These are phyloP conservation scores for Rutstroemia sp. DNA, from an alignment of 2,329 filamentous ascomycete genomes.

Conservation along the genomic window DNA sequence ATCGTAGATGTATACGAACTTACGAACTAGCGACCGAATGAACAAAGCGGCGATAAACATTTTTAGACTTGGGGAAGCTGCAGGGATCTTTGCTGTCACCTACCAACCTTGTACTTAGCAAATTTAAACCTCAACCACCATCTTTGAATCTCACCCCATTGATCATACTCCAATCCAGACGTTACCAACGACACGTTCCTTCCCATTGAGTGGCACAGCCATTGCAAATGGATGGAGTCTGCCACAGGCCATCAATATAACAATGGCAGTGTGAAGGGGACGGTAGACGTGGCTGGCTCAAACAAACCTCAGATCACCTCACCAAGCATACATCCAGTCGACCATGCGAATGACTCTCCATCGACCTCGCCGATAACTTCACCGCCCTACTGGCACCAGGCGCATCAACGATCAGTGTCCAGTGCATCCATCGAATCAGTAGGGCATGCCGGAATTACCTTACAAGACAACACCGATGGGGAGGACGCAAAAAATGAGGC, in stretches of 20 bases:
- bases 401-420: slow-evolving; percentile 30
- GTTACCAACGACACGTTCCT: not conserved
- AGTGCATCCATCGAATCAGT: slow-evolving; percentile 41
- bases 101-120: not conserved
- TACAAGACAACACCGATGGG: slow-evolving; percentile 46
- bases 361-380: slow-evolving; percentile 27
- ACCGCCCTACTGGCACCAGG: slow-evolving; percentile 35
- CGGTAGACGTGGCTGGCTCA: slow-evolving; percentile 2
- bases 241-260: slow-evolving; percentile 10
- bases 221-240: slow-evolving; percentile 24
- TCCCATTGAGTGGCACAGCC: slow-evolving; percentile 7
- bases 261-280: slow-evolving; percentile 13
- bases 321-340: not conserved
- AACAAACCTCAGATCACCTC: slow-evolving; percentile 1
- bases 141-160: not conserved
- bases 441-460: slow-evolving; percentile 47
- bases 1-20: not conserved
- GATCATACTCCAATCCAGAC: not conserved
- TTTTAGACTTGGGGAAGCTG: slow-evolving; percentile 1
- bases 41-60: not conserved
- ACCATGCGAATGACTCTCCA: not conserved
- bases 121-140: not conserved
- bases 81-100: not conserved
- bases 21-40: not conserved
- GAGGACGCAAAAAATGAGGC: slow-evolving; percentile 47